Conservation (phyloP, 495 filamentous ascomycete species). For the Aspergillus taichungensis region DNA sequence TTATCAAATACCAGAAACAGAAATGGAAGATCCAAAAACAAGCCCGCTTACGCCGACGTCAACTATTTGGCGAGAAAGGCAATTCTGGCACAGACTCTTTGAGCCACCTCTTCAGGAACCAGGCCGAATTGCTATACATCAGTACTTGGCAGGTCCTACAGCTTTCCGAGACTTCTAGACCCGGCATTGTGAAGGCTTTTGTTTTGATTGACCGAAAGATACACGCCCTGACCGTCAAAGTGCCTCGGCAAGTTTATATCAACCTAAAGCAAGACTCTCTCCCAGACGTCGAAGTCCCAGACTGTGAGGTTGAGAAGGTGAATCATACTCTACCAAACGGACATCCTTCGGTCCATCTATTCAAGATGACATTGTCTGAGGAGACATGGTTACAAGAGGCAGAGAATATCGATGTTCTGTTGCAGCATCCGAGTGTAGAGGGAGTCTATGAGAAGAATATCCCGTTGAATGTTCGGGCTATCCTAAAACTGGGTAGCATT, state of each 20-base stretch:
- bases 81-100: constrained; percentile 61
- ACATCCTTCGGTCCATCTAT: constrained; percentile 85
- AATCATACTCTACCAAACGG: constrained; percentile 89
- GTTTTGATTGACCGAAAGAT: constrained; percentile 90
- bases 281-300: constrained; percentile 81
- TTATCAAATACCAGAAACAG: constrained; percentile 91
- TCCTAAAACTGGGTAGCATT: constrained; percentile 82
- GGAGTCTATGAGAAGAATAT: constrained; percentile 94
- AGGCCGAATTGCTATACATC: constrained; percentile 79
- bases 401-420: constrained; percentile 69
- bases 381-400: constrained; percentile 76
- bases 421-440: constrained; percentile 90
- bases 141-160: constrained; percentile 94
- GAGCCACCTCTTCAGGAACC: constrained; percentile 80
- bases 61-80: constrained; percentile 84
- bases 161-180: constrained; percentile 65
- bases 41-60: constrained; percentile 74
- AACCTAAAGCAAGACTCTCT: constrained; percentile 82
- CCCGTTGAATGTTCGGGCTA: constrained; percentile 70
- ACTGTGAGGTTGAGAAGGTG: constrained; percentile 83
- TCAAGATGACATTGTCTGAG: constrained; percentile 85
- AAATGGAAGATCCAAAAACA: constrained; percentile 99
- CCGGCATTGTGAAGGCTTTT: constrained; percentile 80
- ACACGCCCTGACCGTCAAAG: constrained; percentile 77
- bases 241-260: constrained; percentile 81